phyloP scores from a whole-genome alignment of 2,329 filamentous ascomycete species.

The Venturia carpophila region DNA sequence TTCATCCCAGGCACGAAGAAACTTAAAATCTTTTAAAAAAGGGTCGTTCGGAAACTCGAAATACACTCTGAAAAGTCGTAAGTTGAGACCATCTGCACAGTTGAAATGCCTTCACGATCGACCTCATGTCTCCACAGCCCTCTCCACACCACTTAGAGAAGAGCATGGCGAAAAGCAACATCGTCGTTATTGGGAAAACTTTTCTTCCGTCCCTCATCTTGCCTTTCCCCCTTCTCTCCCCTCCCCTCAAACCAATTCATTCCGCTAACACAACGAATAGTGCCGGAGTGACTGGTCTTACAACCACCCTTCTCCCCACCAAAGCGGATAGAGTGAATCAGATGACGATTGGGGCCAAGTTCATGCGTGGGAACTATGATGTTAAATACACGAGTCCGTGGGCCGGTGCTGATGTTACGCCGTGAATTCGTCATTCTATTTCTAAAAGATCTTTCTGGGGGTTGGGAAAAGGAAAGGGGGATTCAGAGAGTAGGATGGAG shows the following conservation, averaged over 20 bases:
- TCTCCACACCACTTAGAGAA: too few relatives aligned
- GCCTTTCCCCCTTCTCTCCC: background rate
- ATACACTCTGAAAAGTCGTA: too few relatives aligned
- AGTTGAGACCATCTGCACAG: too few relatives aligned
- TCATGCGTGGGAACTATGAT: constrained; percentile 36
- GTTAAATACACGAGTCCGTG: constrained; percentile 39
- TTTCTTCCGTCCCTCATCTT: background rate
- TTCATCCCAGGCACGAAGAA: too few relatives aligned
- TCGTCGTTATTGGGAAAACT: background rate
- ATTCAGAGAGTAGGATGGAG: too few relatives aligned
- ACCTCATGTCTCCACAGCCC: too few relatives aligned
- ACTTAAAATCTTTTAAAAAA: too few relatives aligned
- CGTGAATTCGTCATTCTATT: too few relatives aligned
- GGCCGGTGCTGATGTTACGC: constrained; percentile 20
- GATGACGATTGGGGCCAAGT: constrained; percentile 37
- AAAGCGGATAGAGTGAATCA: constrained; percentile 4
- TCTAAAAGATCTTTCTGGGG: too few relatives aligned
- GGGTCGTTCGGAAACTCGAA: too few relatives aligned
- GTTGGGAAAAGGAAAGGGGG: background rate
- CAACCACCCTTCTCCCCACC: background rate
- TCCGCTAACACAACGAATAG: background rate
- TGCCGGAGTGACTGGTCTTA: background rate
- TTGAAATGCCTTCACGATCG: too few relatives aligned
- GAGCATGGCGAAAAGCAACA: background rate
- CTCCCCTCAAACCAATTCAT: background rate